Percentiles rank a stretch among this genome's conserved stretches.
Evolutionary conservation across 306 rosid species (phyloP).

Genomic region (Begonia fuchsioides): DNA sequence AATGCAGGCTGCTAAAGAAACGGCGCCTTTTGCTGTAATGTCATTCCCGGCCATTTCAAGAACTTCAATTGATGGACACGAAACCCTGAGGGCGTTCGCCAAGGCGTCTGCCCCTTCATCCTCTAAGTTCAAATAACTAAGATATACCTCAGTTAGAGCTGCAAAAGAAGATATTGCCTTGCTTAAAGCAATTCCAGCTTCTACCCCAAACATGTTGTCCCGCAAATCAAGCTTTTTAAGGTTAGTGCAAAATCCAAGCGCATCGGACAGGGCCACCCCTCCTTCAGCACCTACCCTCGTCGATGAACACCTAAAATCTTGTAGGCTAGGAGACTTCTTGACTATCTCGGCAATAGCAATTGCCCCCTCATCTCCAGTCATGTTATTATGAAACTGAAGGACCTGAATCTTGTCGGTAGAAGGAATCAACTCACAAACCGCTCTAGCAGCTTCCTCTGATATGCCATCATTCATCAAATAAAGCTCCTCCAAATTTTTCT

Average conservation of each 20-base stretch:
- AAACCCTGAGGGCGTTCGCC: conserved; percentile 49
- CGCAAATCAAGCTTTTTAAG: conserved; percentile 74
- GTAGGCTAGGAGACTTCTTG: conserved; percentile 46
- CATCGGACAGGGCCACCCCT: conserved; percentile 64
- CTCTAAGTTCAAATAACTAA: conserved; percentile 75
- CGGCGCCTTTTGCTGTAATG: conserved; percentile 44
- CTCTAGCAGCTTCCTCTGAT: conserved; percentile 90
- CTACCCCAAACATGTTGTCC: conserved; percentile 85
- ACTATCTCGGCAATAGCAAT: conserved; percentile 49
- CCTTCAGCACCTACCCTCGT: conserved; percentile 78
- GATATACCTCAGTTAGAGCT: conserved; percentile 58
- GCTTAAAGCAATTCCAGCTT: conserved; percentile 65
- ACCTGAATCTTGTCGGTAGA: conserved; percentile 68
- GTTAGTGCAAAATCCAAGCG: conserved; percentile 50
- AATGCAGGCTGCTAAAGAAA: conserved; percentile 49
- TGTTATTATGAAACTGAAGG: conserved; percentile 78
- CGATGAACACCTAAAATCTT: conserved; percentile 79
- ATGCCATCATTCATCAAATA: conserved; percentile 88
- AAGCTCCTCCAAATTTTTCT: conserved; percentile 61
- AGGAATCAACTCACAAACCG: conserved; percentile 70
- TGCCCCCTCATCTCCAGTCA: conserved; percentile 63
- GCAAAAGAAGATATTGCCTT: conserved; percentile 37
- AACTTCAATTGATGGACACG: conserved; percentile 62
- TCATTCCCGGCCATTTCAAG: conserved; percentile 81
- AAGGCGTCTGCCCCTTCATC: conserved; percentile 66